Evolutionary conservation across 176 grass and related monocot genomes (phyloP).

Genomic region (Oryza longistaminata): DNA sequence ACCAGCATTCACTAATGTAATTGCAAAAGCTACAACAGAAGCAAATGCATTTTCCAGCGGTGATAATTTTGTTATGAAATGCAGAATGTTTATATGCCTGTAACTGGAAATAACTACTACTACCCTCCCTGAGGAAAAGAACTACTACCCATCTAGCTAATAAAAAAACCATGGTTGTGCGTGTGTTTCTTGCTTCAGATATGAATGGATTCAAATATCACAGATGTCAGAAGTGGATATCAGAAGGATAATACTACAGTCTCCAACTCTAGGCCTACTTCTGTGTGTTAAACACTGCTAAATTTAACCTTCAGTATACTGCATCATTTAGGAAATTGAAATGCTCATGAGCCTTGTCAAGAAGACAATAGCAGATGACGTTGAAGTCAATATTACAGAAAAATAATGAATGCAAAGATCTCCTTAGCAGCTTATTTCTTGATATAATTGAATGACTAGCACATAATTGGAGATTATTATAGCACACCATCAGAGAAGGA

Average conservation of each 20-base stretch:
- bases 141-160: neutral
- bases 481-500: neutral
- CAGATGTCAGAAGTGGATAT: conserved; percentile 5
- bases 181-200: neutral
- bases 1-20: neutral
- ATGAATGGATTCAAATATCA: conserved; percentile 12
- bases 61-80: conserved; percentile 1
- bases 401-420: neutral
- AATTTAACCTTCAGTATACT: neutral
- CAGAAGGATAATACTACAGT: neutral
- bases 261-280: conserved; percentile 4
- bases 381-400: conserved; percentile 15
- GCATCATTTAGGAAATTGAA: neutral
- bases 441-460: neutral
- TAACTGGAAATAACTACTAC: neutral
- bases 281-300: neutral
- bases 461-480: conserved; percentile 14
- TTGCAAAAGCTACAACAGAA: neutral
- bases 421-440: neutral
- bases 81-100: neutral
- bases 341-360: neutral
- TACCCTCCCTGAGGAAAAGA: too few relatives aligned
- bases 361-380: neutral
- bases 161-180: neutral
- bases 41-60: neutral